Base-by-base conservation (phyloP, 495 filamentous ascomycete species). In the Neurospora sp. region DNA sequence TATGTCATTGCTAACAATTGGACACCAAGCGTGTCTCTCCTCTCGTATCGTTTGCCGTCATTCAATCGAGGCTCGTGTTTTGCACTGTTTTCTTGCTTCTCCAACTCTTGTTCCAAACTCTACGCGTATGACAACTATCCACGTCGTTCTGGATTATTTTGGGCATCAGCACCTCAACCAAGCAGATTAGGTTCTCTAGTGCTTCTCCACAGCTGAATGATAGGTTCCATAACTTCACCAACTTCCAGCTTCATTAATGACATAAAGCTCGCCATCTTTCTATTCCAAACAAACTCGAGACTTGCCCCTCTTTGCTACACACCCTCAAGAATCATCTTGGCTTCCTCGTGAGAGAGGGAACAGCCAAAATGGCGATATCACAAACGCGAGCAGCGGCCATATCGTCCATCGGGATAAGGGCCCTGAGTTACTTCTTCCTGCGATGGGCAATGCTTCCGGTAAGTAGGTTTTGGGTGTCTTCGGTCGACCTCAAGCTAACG, bases 351-450 rank as follows among this genome's bases (percentile, higher is more conserved):
- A 65, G 53, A 18, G 27, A 65, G 53, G 53, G 53, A 9, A 65
- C 53, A 35, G 53, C 40, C 48, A 68, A 4, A n/a, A 78, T 79
- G 76, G 71, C 76, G 10, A 76, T 74, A 72, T 71, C 72, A 27
- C 77, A 81, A 71, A 78, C 74, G 53, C 79, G 71, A 18, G 53
- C 82, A 68, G 78, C 82, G 37, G 76, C 73, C 16, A 74, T 73
- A 41, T 74, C 81, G 82, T 96, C 94, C 10, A 73, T 86, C 2
- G 78, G 77, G 2, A 76, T 97, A 69, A 86, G 94, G 69, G 35
- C 89, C 2, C 72, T 85, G 14, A 83, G 87, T 71, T 96, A 91
- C 78, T 75, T 94, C 72, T 97, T 98, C 79, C 82, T 98, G 35
- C 86, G 96, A 89, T 97, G 93, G 94, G 94, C 97, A 31, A 69